Percentiles rank a stretch among this genome's conserved stretches.
These are phyloP conservation scores for Sugiyamaella valdiviana DNA, from an alignment of 805 yeast species.

Conservation along the genomic window DNA sequence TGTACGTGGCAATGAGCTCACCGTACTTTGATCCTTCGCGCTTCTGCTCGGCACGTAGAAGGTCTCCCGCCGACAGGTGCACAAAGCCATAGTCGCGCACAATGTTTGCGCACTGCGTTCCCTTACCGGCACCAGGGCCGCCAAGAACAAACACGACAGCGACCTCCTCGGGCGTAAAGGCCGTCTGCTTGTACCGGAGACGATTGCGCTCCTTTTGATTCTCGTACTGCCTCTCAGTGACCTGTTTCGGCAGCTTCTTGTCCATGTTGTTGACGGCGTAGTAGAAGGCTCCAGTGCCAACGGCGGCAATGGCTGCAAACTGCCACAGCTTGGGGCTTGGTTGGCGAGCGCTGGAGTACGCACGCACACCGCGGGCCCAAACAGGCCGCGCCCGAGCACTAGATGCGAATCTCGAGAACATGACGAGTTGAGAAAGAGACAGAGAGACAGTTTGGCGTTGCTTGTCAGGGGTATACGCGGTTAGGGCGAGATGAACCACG, in stretches of 20 bases:
- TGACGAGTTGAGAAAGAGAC: neutral
- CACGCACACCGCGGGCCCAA: neutral
- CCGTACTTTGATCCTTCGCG: constrained; percentile 81
- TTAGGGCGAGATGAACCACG: neutral
- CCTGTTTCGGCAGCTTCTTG: constrained; percentile 23
- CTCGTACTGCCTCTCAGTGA: constrained; percentile 34
- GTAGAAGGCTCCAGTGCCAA: constrained; percentile 31
- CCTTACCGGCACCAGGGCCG: constrained; percentile 98
- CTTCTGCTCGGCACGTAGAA: constrained; percentile 84
- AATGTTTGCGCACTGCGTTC: constrained; percentile 87
- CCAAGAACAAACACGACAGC: constrained; percentile 87
- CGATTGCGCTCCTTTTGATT: constrained; percentile 28
- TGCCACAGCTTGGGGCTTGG: constrained; percentile 30
- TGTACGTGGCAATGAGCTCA: constrained; percentile 72
- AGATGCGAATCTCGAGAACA: neutral
- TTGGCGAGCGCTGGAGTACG: constrained; percentile 7
- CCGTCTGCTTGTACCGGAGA: constrained; percentile 24
- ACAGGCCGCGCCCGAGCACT: neutral
- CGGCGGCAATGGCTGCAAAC: constrained; percentile 27
- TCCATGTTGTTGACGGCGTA: constrained; percentile 27
- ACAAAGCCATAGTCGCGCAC: constrained; percentile 76
- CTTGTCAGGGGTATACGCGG: neutral
- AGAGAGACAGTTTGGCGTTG: neutral
- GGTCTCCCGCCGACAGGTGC: constrained; percentile 94
- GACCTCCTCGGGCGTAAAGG: constrained; percentile 59